These are phyloP conservation scores for Coffea humblotiana DNA, from an alignment of 305 asterid genomes.

Conservation along the genomic window DNA sequence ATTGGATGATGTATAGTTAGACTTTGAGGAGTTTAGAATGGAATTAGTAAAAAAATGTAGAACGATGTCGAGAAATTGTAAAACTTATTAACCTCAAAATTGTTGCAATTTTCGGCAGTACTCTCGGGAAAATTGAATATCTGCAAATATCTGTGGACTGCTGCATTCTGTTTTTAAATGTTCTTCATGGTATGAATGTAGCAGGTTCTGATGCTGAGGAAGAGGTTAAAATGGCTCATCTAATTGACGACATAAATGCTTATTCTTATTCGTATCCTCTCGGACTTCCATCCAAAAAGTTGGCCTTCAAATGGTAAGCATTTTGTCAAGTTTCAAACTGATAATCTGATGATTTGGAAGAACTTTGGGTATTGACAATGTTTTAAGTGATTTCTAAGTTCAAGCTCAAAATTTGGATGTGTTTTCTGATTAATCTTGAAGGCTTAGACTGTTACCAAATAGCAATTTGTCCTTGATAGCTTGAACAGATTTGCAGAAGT, in stretches of 20 bases:
- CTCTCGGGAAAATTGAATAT: background rate
- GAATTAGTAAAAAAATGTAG: background rate
- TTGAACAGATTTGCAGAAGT: background rate
- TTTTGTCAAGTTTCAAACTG: constrained; percentile 3
- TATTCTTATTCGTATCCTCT: constrained; percentile 81
- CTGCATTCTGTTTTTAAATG: constrained; percentile 18
- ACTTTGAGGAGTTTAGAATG: background rate
- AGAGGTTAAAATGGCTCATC: constrained; percentile 58
- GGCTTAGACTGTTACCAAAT: background rate
- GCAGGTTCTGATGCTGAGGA: constrained; percentile 63
- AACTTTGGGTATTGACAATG: background rate
- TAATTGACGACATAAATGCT: constrained; percentile 75
- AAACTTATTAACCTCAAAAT: no score
- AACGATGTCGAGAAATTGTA: no score
- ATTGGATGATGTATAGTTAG: background rate
- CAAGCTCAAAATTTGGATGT: background rate
- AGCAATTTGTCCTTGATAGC: background rate
- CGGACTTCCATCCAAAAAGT: constrained; percentile 61
- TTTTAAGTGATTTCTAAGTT: background rate
- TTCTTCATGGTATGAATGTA: constrained; percentile 21
- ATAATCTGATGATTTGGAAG: constrained; percentile 1
- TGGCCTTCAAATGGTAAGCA: constrained; percentile 78
- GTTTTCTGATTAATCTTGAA: background rate
- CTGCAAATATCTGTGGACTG: background rate
- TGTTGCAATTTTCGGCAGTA: background rate